phyloP scores from a whole-genome alignment of 2,329 filamentous ascomycete genomes.

The Graphilbum sp. region DNA sequence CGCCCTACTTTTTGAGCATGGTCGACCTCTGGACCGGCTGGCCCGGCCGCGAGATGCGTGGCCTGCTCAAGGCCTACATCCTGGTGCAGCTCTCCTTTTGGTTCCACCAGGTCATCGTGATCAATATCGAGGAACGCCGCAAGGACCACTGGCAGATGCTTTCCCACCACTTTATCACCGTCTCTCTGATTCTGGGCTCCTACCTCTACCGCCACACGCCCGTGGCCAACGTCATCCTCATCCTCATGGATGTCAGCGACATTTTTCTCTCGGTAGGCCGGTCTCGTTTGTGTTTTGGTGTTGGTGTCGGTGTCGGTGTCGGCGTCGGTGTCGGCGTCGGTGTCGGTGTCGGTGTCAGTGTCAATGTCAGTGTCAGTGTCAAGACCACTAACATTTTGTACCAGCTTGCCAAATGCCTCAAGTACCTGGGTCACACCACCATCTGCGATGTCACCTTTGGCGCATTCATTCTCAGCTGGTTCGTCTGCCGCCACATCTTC shows the following conservation, averaged over 20 bases:
- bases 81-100: slow-evolving; percentile 83
- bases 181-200: slow-evolving; percentile 59
- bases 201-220: slow-evolving; percentile 80
- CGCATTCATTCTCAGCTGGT: slow-evolving; percentile 73
- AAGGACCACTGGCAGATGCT: slow-evolving; percentile 98
- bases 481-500: slow-evolving; percentile 64
- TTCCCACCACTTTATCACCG: slow-evolving; percentile 83
- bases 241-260: slow-evolving; percentile 88
- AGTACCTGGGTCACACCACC: slow-evolving; percentile 64
- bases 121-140: slow-evolving; percentile 83
- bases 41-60: slow-evolving; percentile 60
- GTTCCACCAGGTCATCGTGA: slow-evolving; percentile 84
- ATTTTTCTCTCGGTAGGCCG: slow-evolving; percentile 62
- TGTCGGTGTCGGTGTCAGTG: no score
- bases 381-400: no score
- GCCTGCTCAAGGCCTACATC: slow-evolving; percentile 75
- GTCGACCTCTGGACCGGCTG: slow-evolving; percentile 69
- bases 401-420: slow-evolving; percentile 88
- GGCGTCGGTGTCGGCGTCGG: no score
- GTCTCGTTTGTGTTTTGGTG: not conserved
- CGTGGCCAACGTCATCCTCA: slow-evolving; percentile 75
- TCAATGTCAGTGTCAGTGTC: no score
- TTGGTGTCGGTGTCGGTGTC: no score
- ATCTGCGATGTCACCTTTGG: slow-evolving; percentile 74
- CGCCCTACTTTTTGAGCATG: slow-evolving; percentile 63